phyloP scores from a whole-genome alignment of 495 filamentous ascomycete species.

The Penicillium crystallinum region DNA sequence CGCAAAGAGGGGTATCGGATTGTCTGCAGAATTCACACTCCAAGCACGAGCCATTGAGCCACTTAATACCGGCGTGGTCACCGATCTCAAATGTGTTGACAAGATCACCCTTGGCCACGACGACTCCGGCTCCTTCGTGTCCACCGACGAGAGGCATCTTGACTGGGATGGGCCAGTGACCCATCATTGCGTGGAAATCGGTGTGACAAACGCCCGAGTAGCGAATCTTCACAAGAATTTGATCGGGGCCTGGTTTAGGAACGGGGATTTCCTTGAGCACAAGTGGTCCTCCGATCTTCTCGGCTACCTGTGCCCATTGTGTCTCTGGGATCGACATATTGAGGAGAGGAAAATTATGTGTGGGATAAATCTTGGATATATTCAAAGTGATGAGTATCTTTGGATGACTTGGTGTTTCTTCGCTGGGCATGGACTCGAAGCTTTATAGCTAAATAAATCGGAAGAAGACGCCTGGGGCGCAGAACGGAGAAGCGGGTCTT shows the following conservation, averaged over 20 bases:
- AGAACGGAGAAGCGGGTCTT: too few relatives aligned
- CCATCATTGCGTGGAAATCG: constrained; percentile 73
- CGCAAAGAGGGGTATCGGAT: constrained; percentile 64
- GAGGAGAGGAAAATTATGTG: neutral
- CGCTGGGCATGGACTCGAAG: too few relatives aligned
- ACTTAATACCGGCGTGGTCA: constrained; percentile 75
- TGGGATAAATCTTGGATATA: too few relatives aligned
- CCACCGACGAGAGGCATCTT: constrained; percentile 84
- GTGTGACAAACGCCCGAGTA: constrained; percentile 91
- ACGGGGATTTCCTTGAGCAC: constrained; percentile 77
- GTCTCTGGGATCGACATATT: constrained; percentile 52
- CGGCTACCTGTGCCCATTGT: constrained; percentile 83
- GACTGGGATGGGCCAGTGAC: constrained; percentile 74
- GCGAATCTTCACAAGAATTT: constrained; percentile 83
- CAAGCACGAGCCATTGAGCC: constrained; percentile 74
- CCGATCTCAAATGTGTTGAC: constrained; percentile 65
- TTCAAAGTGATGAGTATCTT: too few relatives aligned
- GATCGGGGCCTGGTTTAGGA: constrained; percentile 69
- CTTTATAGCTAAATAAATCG: too few relatives aligned
- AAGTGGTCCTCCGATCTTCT: constrained; percentile 68
- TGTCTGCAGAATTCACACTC: constrained; percentile 68
- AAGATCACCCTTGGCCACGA: constrained; percentile 68
- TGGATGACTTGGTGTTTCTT: too few relatives aligned
- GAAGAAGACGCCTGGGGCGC: too few relatives aligned
- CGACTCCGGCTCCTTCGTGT: constrained; percentile 79